Evolutionary conservation across 352 stramenopile species (phyloP), one percentile per base, ranked within the genome.

Genomic region (Phytophthora citricola): DNA sequence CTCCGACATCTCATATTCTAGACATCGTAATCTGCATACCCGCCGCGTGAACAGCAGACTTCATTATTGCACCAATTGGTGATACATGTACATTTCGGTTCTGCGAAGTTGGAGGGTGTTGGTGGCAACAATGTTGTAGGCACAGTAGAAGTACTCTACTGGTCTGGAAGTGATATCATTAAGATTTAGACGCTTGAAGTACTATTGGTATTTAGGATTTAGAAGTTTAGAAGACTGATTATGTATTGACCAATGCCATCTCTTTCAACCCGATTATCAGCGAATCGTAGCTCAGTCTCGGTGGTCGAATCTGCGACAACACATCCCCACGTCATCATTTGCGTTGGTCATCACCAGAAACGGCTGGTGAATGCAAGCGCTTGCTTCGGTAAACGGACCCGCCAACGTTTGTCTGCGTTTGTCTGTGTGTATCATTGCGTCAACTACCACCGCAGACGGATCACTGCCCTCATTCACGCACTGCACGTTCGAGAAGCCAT

Each of bases 351-450:
- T 51, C 45, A 49, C 0, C 36, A 29, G 14, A 49, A 14, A 38
- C 45, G 45, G 45, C 29, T 34, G 27, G 22, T 46, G 49, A 57
- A 58, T 58, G 50, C 50, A 47, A 45, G 9, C n/a, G 40, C 12
- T 46, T 24, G 34, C 34, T 56, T 41, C 26, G 17, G 53, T 44
- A 36, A 61, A 60, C 29, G 40, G 7, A 58, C 39, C 34, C 24
- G 34, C 14, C 26, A 12, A 41, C 39, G 31, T 55, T 27, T 44
- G 6, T 12, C 26, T 31, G 14, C 43, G 10, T 22, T 7, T 31
- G 27, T 7, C 29, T 34, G 7, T 5, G n/a, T n/a, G 26, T 27
- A n/a, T 14, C 54, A 46, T 53, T 62, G 41, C 54, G 54, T 62
- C 41, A 62, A 52, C 54, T 4, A 62, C 31, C 31, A 2, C 5